These are phyloP conservation scores for Hyphopichia burtonii DNA, from an alignment of 1,139 yeast genomes.

Conservation along the genomic window DNA sequence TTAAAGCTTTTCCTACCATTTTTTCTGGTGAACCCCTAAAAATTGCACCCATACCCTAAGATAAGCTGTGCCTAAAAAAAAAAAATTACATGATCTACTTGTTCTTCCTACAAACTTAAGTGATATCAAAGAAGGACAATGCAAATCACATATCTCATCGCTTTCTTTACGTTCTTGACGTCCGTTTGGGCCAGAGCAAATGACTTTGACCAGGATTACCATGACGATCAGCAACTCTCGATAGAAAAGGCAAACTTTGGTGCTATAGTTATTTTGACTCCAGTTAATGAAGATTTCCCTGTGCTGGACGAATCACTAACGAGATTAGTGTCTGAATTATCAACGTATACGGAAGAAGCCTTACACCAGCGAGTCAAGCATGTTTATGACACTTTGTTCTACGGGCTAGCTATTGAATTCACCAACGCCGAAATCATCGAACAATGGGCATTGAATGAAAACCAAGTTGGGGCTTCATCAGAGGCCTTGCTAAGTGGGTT, in stretches of 20 bases:
- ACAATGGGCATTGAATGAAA: neutral
- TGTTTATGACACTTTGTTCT: constrained; percentile 1
- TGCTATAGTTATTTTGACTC: neutral
- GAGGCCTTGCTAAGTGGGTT: neutral
- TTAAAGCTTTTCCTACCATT: neutral
- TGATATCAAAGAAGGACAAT: no score
- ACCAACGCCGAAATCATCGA: neutral
- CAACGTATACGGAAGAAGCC: neutral
- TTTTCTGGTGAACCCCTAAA: neutral
- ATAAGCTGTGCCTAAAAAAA: no score
- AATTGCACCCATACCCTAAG: neutral
- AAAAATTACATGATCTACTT: neutral
- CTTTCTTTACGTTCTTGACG: neutral
- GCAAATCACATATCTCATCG: neutral
- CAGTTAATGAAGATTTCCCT: neutral
- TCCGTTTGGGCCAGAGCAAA: neutral
- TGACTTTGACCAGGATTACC: neutral
- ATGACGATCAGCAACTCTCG: neutral
- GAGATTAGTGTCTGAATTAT: neutral
- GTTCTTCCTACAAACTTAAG: neutral
- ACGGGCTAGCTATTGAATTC: neutral
- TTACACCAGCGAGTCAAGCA: neutral
- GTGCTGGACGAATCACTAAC: neutral
- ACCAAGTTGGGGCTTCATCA: neutral
- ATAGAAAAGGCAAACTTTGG: neutral